Evolutionary conservation across 805 yeast species (phyloP), one percentile per base, ranked within the genome.

Genomic region (Candida tammaniensis): DNA sequence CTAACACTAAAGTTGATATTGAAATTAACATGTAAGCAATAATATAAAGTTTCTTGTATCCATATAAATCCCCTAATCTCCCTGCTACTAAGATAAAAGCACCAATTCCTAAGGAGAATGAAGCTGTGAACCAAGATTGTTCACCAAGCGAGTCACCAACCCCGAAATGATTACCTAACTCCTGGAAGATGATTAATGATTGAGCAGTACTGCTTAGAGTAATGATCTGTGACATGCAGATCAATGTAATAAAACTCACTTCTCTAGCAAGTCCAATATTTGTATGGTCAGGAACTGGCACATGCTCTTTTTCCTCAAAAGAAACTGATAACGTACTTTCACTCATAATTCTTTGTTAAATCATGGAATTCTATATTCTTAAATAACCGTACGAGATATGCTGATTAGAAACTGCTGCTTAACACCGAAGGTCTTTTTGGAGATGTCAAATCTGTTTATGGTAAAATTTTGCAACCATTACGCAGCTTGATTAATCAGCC

Each of bases 81-180:
- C 67, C 67, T 2, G 57, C 49, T 3, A 57, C 45, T 9, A 59
- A 42, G 27, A 59, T 59, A 31, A 61, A 61, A 3, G 64, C 58
- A 11, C 67, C 67, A n/a, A 57, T 61, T 1, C 61, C 55, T 26
- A 61, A 43, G 4, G 65, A 55, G 28, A 48, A 59, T 1, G 62
- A 42, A 1, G 64, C 61, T 0, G 61, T 41, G 33, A 61, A 59
- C 65, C 67, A 61, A 6, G 63, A 49, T 8, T 54, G 45, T 31
- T 58, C 59, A 4, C 66, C 62, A 1, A 55, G 46, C n/a, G 30
- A 17, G 27, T 43, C 50, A 14, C 30, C 46, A 7, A 59, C 60
- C 3, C 42, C 44, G 31, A 58, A 59, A 5, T 48, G 44, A 8
- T 35, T 29, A 12, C 48, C 55, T 4, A 60, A 48, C 3, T 39